These are phyloP conservation scores for Daedalea quercina DNA, from an alignment of 768 basidiomycete species.

Conservation along the genomic window DNA sequence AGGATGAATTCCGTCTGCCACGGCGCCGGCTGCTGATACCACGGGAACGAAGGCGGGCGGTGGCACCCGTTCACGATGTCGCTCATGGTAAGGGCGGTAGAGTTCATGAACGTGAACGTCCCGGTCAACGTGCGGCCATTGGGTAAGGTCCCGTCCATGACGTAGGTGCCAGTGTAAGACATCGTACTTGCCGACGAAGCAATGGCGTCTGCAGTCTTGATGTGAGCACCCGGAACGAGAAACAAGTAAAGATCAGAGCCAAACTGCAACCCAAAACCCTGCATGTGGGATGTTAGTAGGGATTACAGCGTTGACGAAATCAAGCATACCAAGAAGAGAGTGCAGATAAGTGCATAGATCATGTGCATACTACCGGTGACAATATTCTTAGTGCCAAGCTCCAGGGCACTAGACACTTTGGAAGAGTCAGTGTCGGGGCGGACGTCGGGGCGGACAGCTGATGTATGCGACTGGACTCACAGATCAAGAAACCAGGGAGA, in stretches of 20 bases:
- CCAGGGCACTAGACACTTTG: slow-evolving; percentile 71
- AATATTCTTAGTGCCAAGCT: slow-evolving; percentile 78
- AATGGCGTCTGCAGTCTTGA: slow-evolving; percentile 43
- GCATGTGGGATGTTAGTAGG: background rate
- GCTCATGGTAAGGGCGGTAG: slow-evolving; percentile 35
- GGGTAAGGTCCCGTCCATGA: slow-evolving; percentile 42
- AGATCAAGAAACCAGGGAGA: slow-evolving; percentile 78
- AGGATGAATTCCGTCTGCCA: slow-evolving; percentile 66
- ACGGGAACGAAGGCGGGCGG: slow-evolving; percentile 54
- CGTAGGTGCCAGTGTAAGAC: slow-evolving; percentile 56
- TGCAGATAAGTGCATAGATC: slow-evolving; percentile 80
- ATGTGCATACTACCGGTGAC: slow-evolving; percentile 77
- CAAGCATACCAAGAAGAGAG: slow-evolving; percentile 48
- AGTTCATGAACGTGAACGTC: slow-evolving; percentile 59
- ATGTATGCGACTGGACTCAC: slow-evolving; percentile 46
- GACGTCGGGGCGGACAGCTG: background rate
- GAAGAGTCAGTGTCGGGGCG: slow-evolving; percentile 9
- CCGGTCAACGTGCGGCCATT: slow-evolving; percentile 42
- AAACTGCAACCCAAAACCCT: slow-evolving; percentile 74
- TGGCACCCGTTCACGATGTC: slow-evolving; percentile 58
- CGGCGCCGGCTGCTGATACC: slow-evolving; percentile 78
- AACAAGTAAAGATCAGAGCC: slow-evolving; percentile 74
- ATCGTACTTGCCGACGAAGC: slow-evolving; percentile 40
- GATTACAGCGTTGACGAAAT: background rate
- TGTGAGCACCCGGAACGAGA: slow-evolving; percentile 52